A percentile compares a stretch with the other conserved stretches of the same genome.
These are phyloP conservation scores for Phialocephala sp. DNA, from an alignment of 2,329 filamentous ascomycete species.

Conservation along the genomic window DNA sequence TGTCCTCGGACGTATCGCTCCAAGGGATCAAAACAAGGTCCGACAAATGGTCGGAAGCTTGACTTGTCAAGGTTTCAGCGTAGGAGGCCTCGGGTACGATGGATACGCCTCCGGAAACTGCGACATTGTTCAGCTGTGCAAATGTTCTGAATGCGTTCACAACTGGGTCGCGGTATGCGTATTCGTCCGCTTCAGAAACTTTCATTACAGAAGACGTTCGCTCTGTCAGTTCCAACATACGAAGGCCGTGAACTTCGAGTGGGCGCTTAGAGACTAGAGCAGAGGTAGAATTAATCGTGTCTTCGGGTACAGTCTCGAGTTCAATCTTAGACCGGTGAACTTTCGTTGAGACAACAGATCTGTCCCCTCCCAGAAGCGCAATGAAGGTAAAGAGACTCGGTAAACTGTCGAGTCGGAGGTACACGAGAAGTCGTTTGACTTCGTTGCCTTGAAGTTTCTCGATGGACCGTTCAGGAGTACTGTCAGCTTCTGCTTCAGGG, in stretches of 20 bases:
- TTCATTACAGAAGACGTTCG: slow-evolving; percentile 96
- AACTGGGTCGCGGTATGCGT: slow-evolving; percentile 76
- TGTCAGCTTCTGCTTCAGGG: slow-evolving; percentile 45
- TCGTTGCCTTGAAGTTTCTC: slow-evolving; percentile 57
- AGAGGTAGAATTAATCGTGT: slow-evolving; percentile 35
- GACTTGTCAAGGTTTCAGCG: slow-evolving; percentile 74
- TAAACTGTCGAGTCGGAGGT: slow-evolving; percentile 84
- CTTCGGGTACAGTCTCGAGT: slow-evolving; percentile 39
- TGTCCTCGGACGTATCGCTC: slow-evolving; percentile 78
- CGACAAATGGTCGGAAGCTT: slow-evolving; percentile 71
- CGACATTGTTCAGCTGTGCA: slow-evolving; percentile 81
- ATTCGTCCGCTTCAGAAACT: slow-evolving; percentile 80
- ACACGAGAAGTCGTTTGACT: slow-evolving; percentile 74
- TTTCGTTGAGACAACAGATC: slow-evolving; percentile 39
- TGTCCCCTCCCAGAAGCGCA: slow-evolving; percentile 72
- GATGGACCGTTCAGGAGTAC: slow-evolving; percentile 41
- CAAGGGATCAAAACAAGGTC: slow-evolving; percentile 87
- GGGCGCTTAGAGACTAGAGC: slow-evolving; percentile 30
- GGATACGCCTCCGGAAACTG: slow-evolving; percentile 80
- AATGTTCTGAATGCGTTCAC: slow-evolving; percentile 92
- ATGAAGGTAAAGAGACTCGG: slow-evolving; percentile 82
- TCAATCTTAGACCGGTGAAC: slow-evolving; percentile 44
- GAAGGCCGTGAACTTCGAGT: slow-evolving; percentile 69
- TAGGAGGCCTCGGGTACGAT: slow-evolving; percentile 80
- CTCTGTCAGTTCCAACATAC: slow-evolving; percentile 85